Conservation (phyloP, 441 rosid species). For the Heliophila coronopifolia region DNA sequence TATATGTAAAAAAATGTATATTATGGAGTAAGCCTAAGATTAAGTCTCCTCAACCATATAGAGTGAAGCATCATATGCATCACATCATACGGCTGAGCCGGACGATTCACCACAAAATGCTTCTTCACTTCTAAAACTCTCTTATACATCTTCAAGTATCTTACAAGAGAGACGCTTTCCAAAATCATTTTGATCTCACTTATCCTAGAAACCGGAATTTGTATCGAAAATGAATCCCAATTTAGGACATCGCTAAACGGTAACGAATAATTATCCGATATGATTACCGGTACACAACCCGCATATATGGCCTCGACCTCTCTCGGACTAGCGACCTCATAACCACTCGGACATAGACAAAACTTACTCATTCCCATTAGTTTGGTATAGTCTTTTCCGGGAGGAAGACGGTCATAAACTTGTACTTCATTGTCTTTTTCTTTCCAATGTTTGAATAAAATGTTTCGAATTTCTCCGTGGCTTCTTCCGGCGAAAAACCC, state of each 20-base stretch:
- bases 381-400: constrained; percentile 29
- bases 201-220: constrained; percentile 28
- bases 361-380: constrained; percentile 47
- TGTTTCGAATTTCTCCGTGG: constrained; percentile 46
- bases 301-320: constrained; percentile 54
- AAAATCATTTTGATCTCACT: constrained; percentile 25
- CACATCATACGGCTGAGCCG: constrained; percentile 65
- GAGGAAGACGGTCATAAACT: constrained; percentile 46
- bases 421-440: constrained; percentile 43
- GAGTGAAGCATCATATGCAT: constrained; percentile 87
- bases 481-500: constrained; percentile 57
- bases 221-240: constrained; percentile 43
- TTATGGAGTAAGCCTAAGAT: constrained; percentile 30
- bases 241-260: constrained; percentile 58
- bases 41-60: constrained; percentile 68
- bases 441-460: constrained; percentile 49
- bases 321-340: constrained; percentile 42
- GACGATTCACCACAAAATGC: constrained; percentile 64
- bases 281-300: constrained; percentile 54
- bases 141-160: constrained; percentile 71
- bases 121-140: constrained; percentile 46
- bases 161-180: constrained; percentile 24
- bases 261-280: constrained; percentile 40
- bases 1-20: neutral
- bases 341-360: constrained; percentile 64